phyloP scores from a whole-genome alignment of 208 protist species.

The Leishmania gerbilli region DNA sequence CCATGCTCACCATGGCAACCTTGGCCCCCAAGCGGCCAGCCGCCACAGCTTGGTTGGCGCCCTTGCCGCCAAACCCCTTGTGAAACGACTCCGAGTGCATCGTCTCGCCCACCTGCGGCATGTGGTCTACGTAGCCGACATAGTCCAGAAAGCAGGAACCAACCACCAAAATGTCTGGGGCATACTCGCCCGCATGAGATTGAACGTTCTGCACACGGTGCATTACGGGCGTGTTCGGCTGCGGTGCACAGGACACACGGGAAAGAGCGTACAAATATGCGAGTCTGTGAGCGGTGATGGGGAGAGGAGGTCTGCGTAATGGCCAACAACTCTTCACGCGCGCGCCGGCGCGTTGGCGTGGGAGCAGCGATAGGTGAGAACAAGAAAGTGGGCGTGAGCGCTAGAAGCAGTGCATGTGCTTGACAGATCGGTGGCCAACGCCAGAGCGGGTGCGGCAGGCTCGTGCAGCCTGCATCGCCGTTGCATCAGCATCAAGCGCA shows the following conservation, averaged over 20 bases:
- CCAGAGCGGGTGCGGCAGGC: neutral
- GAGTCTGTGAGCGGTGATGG: neutral
- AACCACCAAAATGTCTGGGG: conserved; percentile 77
- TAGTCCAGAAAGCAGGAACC: conserved; percentile 94
- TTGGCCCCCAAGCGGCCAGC: conserved; percentile 82
- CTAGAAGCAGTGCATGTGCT: neutral
- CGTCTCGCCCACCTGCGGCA: conserved; percentile 93
- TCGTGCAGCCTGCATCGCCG: neutral
- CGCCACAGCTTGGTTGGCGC: conserved; percentile 92
- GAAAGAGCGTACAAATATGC: neutral
- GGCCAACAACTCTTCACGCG: neutral
- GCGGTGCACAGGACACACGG: neutral
- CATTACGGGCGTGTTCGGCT: conserved; percentile 26
- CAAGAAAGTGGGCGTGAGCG: neutral
- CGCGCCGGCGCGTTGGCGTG: neutral
- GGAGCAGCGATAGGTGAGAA: neutral
- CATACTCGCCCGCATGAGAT: conserved; percentile 44
- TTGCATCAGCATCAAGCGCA: neutral
- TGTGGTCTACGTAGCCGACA: conserved; percentile 84
- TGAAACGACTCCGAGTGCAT: conserved; percentile 82
- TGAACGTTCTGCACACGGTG: conserved; percentile 51
- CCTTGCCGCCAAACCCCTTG: conserved; percentile 94
- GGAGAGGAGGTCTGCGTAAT: neutral
- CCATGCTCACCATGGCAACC: conserved; percentile 87
- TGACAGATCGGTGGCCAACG: neutral